These are phyloP conservation scores for Pseudogymnoascus sp. DNA, from an alignment of 2,329 filamentous ascomycete genomes.

Conservation along the genomic window DNA sequence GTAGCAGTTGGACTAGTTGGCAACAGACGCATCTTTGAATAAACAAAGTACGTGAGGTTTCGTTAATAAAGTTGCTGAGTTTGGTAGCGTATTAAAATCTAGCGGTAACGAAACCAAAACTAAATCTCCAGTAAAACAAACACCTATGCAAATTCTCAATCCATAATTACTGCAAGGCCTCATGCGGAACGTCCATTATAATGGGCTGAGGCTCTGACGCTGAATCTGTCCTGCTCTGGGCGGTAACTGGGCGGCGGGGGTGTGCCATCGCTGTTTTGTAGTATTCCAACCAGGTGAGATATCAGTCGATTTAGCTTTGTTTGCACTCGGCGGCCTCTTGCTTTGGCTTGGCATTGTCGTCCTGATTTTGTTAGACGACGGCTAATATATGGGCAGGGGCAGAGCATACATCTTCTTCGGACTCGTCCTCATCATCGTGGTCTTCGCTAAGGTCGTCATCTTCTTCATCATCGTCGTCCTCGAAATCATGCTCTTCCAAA, in stretches of 20 bases:
- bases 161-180: conserved; percentile 7
- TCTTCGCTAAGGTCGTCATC: conserved; percentile 80
- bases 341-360: conserved; percentile 82
- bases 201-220: neutral
- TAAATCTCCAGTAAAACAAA: conserved; percentile 8
- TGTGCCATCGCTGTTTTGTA: conserved; percentile 6
- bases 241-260: neutral
- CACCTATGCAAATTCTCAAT: conserved; percentile 8
- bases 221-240: conserved; percentile 7
- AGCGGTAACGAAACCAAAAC: conserved; percentile 8
- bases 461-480: conserved; percentile 82
- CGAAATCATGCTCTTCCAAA: conserved; percentile 71
- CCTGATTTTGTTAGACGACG: conserved; percentile 40
- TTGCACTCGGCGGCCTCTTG: conserved; percentile 94
- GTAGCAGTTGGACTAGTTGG: neutral
- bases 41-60: neutral
- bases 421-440: conserved; percentile 69
- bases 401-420: conserved; percentile 64
- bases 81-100: conserved; percentile 9
- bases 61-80: conserved; percentile 7
- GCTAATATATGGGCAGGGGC: neutral
- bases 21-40: conserved; percentile 3
- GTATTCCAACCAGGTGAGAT: conserved; percentile 11
- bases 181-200: neutral
- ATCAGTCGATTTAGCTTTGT: conserved; percentile 59